phyloP scores from a whole-genome alignment of 768 basidiomycete genomes.

The Infundibulicybe gibba region DNA sequence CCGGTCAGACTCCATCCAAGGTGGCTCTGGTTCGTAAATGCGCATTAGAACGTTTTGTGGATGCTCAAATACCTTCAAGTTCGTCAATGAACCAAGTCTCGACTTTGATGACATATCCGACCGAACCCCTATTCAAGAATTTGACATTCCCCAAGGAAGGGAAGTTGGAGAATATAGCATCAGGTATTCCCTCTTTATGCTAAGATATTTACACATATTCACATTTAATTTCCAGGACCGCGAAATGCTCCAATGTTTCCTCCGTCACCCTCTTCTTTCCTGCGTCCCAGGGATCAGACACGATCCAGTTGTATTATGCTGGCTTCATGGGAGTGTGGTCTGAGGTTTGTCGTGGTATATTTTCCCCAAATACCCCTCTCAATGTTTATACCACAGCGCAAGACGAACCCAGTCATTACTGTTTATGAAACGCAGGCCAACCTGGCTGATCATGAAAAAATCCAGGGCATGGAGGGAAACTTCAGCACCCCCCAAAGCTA shows the following conservation, averaged over 20 bases:
- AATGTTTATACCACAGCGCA: slow-evolving; percentile 47
- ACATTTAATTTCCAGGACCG: slow-evolving; percentile 45
- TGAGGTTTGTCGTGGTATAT: slow-evolving; percentile 42
- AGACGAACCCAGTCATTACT: slow-evolving; percentile 73
- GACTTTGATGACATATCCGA: slow-evolving; percentile 78
- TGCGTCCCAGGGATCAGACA: slow-evolving; percentile 74
- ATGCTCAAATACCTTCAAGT: slow-evolving; percentile 38
- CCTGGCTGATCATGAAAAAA: slow-evolving; percentile 83
- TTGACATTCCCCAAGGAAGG: slow-evolving; percentile 62
- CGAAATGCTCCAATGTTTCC: slow-evolving; percentile 82
- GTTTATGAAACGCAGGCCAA: slow-evolving; percentile 90
- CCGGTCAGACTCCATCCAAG: slow-evolving; percentile 70
- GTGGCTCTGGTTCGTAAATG: slow-evolving; percentile 56
- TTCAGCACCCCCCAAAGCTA: slow-evolving; percentile 41
- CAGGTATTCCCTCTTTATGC: slow-evolving; percentile 42
- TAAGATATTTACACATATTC: neutral
- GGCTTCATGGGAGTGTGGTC: slow-evolving; percentile 84
- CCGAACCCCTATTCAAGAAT: slow-evolving; percentile 64
- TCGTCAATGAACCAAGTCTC: slow-evolving; percentile 68
- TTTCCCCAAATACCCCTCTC: neutral
- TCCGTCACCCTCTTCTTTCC: slow-evolving; percentile 85
- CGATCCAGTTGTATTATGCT: slow-evolving; percentile 74
- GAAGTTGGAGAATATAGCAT: slow-evolving; percentile 85
- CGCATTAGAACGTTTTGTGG: neutral
- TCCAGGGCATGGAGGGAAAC: slow-evolving; percentile 70